Evolutionary conservation across 176 grass and related monocot genomes (phyloP).

Genomic region (Rhipidocladum racemiflorum): DNA sequence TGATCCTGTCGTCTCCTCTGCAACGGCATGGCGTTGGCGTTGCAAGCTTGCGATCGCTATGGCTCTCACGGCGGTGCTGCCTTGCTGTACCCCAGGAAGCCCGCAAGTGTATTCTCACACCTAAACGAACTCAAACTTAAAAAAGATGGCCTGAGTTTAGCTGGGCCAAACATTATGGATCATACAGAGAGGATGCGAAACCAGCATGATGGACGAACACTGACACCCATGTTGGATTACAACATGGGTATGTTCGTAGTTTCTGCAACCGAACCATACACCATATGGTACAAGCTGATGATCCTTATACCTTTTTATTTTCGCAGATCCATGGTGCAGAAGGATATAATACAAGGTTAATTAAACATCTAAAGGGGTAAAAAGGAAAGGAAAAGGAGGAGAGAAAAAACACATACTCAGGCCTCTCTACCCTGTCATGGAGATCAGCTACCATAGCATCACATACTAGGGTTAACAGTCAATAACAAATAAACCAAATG

Average conservation of each 20-base stretch:
- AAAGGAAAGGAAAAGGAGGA: not conserved
- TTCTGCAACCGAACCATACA: not conserved
- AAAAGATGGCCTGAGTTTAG: not conserved
- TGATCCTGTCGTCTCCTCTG: not conserved
- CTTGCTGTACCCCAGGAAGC: not conserved
- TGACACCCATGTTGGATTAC: not conserved
- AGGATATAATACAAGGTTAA: constrained; percentile 40
- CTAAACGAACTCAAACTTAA: not conserved
- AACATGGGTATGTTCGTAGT: not conserved
- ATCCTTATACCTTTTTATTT: constrained; percentile 33
- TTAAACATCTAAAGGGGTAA: constrained; percentile 27
- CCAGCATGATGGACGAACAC: not conserved
- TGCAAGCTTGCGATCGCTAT: not conserved
- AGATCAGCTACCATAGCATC: constrained; percentile 38
- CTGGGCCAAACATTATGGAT: not conserved
- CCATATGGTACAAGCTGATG: not conserved
- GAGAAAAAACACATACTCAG: constrained; percentile 25
- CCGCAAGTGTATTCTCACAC: not conserved
- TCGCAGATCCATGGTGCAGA: constrained; percentile 21
- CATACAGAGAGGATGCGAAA: not conserved
- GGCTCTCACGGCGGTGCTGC: not conserved
- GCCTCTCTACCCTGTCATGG: constrained; percentile 34
- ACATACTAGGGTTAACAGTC: constrained; percentile 45
- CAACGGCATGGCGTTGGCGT: not conserved
- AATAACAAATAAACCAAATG: constrained; percentile 57